These are phyloP conservation scores for Fusarium sacchari DNA, from an alignment of 2,329 filamentous ascomycete species.

Conservation along the genomic window DNA sequence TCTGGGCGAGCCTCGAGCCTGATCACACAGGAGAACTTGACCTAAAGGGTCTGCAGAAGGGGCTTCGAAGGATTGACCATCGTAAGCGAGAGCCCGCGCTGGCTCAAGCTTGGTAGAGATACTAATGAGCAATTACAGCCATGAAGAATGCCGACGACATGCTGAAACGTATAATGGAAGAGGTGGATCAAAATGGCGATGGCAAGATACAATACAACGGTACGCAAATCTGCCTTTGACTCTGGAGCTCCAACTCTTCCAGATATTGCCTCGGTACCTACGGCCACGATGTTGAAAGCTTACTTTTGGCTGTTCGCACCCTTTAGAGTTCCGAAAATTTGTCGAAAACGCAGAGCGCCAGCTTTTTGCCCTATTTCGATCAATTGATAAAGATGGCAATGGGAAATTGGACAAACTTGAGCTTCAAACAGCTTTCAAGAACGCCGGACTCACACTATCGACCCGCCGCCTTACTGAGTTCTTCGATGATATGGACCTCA, in stretches of 20 bases:
- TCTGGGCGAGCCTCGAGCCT: conserved; percentile 87
- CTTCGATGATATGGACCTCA: conserved; percentile 88
- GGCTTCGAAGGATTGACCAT: conserved; percentile 89
- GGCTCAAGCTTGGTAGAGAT: conserved; percentile 15
- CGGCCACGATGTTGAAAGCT: conserved; percentile 24
- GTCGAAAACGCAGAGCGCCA: conserved; percentile 88
- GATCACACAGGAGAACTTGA: conserved; percentile 82
- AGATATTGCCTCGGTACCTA: conserved; percentile 28
- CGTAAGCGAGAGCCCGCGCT: conserved; percentile 63
- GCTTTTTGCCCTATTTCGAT: conserved; percentile 81
- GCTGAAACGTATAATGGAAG: conserved; percentile 80
- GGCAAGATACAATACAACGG: conserved; percentile 92
- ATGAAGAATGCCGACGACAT: conserved; percentile 92
- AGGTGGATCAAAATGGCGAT: conserved; percentile 88
- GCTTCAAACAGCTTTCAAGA: conserved; percentile 79
- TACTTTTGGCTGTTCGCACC: conserved; percentile 25
- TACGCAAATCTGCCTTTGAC: conserved; percentile 55
- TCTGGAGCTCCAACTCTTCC: conserved; percentile 7
- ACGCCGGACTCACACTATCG: conserved; percentile 81
- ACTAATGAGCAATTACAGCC: conserved; percentile 53
- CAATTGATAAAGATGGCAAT: conserved; percentile 86
- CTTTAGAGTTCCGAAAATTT: conserved; percentile 85
- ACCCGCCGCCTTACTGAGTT: conserved; percentile 82
- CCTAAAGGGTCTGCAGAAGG: conserved; percentile 83
- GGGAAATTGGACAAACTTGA: conserved; percentile 90